Evolutionary conservation across 2,329 filamentous ascomycete species (phyloP), one percentile per base, ranked within the genome.

Genomic region (Cyphellophora attinorum): DNA sequence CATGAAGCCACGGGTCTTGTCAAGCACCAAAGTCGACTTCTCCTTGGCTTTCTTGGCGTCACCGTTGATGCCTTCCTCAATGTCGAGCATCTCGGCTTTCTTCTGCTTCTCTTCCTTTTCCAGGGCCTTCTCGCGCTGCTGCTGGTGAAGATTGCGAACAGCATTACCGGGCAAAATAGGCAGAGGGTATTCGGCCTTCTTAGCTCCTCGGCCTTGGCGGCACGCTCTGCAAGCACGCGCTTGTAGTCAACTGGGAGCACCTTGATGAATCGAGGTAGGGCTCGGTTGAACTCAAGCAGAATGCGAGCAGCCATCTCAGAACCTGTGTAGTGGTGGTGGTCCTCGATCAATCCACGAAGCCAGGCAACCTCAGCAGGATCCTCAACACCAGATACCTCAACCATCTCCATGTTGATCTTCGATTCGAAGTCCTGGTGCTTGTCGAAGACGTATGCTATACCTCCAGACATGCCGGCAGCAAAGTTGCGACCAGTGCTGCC

Each of bases 1-100:
- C 85, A 93, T 95, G 70, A 96, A 96, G 18, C 89, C 89, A 50
- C 79, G 79, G 1, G 89, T 96, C 75, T 96, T 96, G 68, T 96
- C 88, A n/a, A 96, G 75, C 5, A 95, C 85, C 13, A 95, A 71
- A 5, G 86, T 84, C 34, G 81, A 80, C 60, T 89, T 86, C 68
- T 81, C 81, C 70, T 94, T 93, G 65, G 94, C 86, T 2, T 78
- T 79, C 49, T 83, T 82, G 25, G 74, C 75, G 59, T 95, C 86
- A 6, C 46, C 45, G 11, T 78, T 79, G 34, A 96, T 71, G 42
- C 84, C 89, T 65, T 95, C 89, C 55, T 96, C 89, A 38, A 96
- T 89, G 52, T 96, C 88, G 28, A 82, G 70, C 58, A 80, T 72
- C 37, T 82, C 76, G 13, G 69, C 70, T 66, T 86, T 81, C 57